Evolutionary conservation across 768 basidiomycete genomes (phyloP).

Genomic region (Daedaleopsis nitida): DNA sequence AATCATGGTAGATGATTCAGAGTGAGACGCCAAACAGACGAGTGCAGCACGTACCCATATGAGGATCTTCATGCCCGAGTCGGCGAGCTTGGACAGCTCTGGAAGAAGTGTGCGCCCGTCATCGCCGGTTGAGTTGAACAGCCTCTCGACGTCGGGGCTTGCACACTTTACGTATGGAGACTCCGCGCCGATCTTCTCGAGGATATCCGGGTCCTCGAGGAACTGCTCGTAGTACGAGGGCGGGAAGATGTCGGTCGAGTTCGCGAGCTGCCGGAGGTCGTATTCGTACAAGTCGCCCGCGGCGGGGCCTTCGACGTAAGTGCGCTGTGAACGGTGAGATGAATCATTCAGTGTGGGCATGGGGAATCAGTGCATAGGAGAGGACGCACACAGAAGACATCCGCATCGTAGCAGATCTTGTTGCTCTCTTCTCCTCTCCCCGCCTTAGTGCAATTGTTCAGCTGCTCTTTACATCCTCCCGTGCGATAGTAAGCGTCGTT

Average conservation of each 20-base stretch:
- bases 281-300: conserved; percentile 54
- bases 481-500: conserved; percentile 48
- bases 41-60: conserved; percentile 38
- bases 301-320: conserved; percentile 52
- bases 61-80: conserved; percentile 41
- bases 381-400: conserved; percentile 55
- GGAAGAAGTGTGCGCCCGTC: conserved; percentile 57
- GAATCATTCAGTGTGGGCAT: neutral
- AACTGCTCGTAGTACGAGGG: conserved; percentile 56
- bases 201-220: conserved; percentile 39
- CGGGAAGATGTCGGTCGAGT: conserved; percentile 56
- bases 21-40: neutral
- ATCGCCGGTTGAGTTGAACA: conserved; percentile 58
- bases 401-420: conserved; percentile 50
- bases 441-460: conserved; percentile 56
- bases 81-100: conserved; percentile 47
- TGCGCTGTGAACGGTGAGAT: conserved; percentile 32
- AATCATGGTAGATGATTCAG: conserved; percentile 17
- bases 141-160: conserved; percentile 36
- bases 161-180: conserved; percentile 52
- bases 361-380: neutral
- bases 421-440: conserved; percentile 48
- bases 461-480: conserved; percentile 56
- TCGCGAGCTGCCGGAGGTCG: conserved; percentile 46
- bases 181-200: conserved; percentile 52